Evolutionary conservation across 352 stramenopile species (phyloP).

Genomic region (Phytopythium cucurbitacearum): DNA sequence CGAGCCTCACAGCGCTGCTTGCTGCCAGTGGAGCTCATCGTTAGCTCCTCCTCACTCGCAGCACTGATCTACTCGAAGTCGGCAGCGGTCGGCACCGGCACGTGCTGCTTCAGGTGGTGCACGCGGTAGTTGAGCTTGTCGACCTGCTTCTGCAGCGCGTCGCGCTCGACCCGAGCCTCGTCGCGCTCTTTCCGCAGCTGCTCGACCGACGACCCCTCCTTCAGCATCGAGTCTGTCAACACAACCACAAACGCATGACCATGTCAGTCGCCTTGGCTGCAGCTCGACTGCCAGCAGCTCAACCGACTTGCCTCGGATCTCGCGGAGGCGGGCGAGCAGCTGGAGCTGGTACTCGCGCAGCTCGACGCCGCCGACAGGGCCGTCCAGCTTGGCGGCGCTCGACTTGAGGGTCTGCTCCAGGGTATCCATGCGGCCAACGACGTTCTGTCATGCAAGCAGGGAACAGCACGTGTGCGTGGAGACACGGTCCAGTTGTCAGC

Average conservation of each 20-base stretch:
- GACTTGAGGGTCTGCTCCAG: conserved; percentile 41
- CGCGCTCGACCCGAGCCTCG: conserved; percentile 47
- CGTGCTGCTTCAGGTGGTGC: conserved; percentile 69
- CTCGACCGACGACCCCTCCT: conserved; percentile 55
- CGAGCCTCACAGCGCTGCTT: too few species aligned
- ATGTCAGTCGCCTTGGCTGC: conserved; percentile 5
- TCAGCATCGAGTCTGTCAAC: conserved; percentile 50
- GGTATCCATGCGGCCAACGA: conserved; percentile 39
- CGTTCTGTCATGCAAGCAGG: conserved; percentile 22
- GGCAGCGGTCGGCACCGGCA: conserved; percentile 30
- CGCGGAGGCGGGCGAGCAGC: conserved; percentile 51
- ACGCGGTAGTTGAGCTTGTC: conserved; percentile 80
- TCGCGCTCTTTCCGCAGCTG: conserved; percentile 63
- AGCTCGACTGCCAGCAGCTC: not conserved
- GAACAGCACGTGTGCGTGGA: not conserved
- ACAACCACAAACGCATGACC: not conserved
- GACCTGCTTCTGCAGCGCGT: conserved; percentile 65
- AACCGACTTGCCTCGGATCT: conserved; percentile 37
- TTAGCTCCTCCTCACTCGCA: too few species aligned
- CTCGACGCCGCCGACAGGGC: conserved; percentile 53
- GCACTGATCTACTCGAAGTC: conserved; percentile 9
- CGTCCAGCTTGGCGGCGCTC: conserved; percentile 33
- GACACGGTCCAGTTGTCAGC: not conserved
- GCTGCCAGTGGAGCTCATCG: too few species aligned
- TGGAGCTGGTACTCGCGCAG: conserved; percentile 68